Percentiles rank a stretch among this genome's conserved stretches.
Evolutionary conservation across 176 grass and related monocot species (phyloP).

Genomic region (Carex pumila): DNA sequence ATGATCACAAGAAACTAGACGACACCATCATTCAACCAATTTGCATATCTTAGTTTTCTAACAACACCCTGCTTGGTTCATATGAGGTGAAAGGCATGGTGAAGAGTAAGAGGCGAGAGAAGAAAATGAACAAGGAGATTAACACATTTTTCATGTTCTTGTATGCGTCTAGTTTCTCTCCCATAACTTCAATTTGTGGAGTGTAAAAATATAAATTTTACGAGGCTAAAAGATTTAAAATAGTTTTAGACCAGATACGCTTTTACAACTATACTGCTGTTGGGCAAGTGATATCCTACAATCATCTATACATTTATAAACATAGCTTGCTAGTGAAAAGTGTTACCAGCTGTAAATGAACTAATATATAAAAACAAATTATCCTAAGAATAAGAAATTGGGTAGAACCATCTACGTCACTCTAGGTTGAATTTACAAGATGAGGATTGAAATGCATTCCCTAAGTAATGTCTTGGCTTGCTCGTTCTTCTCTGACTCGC

Average conservation of each 20-base stretch:
- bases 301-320: slow-evolving; percentile 2
- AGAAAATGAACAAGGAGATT: not conserved
- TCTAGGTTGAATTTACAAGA: not conserved
- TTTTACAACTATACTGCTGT: not conserved
- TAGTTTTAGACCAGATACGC: not conserved
- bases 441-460: slow-evolving; percentile 51
- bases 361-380: not conserved
- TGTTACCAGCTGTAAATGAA: not conserved
- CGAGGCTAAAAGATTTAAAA: too few relatives aligned
- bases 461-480: slow-evolving; percentile 68
- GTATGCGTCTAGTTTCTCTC: too few relatives aligned
- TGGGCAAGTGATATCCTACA: not conserved
- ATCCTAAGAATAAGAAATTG: not conserved
- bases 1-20: too few relatives aligned
- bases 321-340: not conserved
- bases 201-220: too few relatives aligned
- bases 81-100: not conserved
- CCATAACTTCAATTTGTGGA: too few relatives aligned
- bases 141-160: too few relatives aligned
- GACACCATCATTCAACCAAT: not conserved
- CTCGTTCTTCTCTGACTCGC: slow-evolving; percentile 60
- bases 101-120: not conserved
- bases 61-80: not conserved
- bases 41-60: not conserved
- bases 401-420: not conserved